Conservation (phyloP, 148 eudicot species). For the Agrostemma githago region DNA sequence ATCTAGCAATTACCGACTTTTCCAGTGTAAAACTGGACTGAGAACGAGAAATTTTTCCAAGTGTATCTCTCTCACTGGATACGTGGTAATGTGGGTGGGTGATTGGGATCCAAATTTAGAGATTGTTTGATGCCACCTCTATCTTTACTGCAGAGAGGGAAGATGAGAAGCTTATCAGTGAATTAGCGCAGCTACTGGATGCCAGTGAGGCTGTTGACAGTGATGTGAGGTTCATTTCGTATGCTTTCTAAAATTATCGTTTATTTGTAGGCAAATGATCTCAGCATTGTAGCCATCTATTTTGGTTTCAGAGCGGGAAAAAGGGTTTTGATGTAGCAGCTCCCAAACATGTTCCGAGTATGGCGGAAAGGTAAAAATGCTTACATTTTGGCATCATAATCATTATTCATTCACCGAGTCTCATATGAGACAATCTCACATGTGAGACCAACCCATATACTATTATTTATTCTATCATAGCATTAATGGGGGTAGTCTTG, state of each 20-base stretch:
- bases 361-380: conserved; percentile 54
- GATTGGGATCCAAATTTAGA: neutral
- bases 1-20: neutral
- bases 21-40: neutral
- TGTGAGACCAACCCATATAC: neutral
- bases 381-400: neutral
- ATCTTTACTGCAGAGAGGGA: conserved; percentile 44
- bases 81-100: neutral
- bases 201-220: conserved; percentile 43
- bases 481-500: neutral
- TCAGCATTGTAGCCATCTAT: conserved; percentile 13
- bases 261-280: neutral
- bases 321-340: conserved; percentile 21
- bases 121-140: neutral
- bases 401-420: neutral
- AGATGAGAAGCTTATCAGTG: conserved; percentile 58
- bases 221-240: conserved; percentile 29
- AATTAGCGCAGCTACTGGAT: conserved; percentile 70
- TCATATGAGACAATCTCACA: neutral
- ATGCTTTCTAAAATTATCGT: neutral
- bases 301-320: conserved; percentile 34
- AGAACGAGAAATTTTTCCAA: neutral
- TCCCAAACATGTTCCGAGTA: conserved; percentile 33
- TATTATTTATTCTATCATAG: too few relatives aligned
- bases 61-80: conserved; percentile 3